Base-by-base conservation (phyloP, 1,284 basidiomycete genomes). In the Veloporphyrellus conicus region DNA sequence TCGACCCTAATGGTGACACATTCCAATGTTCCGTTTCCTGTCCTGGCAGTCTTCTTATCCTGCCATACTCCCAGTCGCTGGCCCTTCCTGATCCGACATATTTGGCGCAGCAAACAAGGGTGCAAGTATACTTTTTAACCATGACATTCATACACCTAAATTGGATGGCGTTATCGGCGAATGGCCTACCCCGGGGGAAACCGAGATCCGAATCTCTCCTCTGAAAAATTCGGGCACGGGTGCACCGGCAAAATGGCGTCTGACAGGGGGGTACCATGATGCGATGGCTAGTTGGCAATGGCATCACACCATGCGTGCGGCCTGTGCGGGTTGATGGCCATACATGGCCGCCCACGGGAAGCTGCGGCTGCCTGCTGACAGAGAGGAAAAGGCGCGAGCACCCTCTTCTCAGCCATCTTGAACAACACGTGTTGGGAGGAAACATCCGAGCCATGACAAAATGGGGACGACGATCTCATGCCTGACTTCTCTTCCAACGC, bases 401-500 rank as follows among this genome's bases (percentile, higher is more conserved):
- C 57, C 58, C 54, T 49, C 46, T 53, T 56, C 44, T 39, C 46
- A 10, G 19, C 23, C 44, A 63, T 52, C 47, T 47, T 18, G 45
- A 39, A 39, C 34, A 49, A 63, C 62, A 65, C 59, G 57, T 63
- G 59, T 58, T 45, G 34, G 27, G 29, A 22, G 55, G n/a, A 46
- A 47, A 39, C 41, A 47, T 27, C 39, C 28, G 53, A 40, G 36
- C 45, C 47, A 38, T 36, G 36, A 38, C 29, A 22, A 25, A 46
- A 55, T 3, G 25, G 33, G 29, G 14, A 20, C 33, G 52, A 56
- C 27, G 52, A 58, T 56, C 52, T 6, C 16, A 15, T 27, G 14
- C n/a, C 23, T 44, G 31, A 10, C 43, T 39, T 41, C 42, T 40
- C 31, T 22, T 31, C 29, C 45, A 31, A 41, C 32, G 29, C 32